Percentiles rank a stretch among this genome's conserved stretches.
These are phyloP conservation scores for Quercus variabilis DNA, from an alignment of 306 rosid species.

Conservation along the genomic window DNA sequence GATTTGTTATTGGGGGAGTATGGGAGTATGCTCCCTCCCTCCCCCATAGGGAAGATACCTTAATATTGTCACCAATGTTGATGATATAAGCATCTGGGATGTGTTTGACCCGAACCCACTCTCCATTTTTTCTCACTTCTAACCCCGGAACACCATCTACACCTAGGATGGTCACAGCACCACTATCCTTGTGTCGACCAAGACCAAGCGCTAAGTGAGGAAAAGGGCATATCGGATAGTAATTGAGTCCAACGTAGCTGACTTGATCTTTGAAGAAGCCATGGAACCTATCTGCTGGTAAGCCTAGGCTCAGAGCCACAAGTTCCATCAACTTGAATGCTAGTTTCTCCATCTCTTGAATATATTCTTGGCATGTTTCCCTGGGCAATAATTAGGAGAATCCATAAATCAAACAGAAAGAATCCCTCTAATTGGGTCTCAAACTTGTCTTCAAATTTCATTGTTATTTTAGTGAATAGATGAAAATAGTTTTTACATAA, in stretches of 20 bases:
- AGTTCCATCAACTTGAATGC: constrained; percentile 30
- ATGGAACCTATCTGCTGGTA: too few relatives aligned
- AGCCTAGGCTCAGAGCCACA: constrained; percentile 20
- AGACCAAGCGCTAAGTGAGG: constrained; percentile 35
- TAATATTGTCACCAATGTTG: constrained; percentile 67
- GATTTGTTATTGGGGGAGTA: too few relatives aligned
- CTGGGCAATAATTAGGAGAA: too few relatives aligned
- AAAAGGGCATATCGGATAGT: constrained; percentile 29
- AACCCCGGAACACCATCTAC: constrained; percentile 28
- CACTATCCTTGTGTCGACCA: constrained; percentile 27
- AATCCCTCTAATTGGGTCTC: too few relatives aligned
- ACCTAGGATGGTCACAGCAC: constrained; percentile 22
- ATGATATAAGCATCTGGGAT: constrained; percentile 55
- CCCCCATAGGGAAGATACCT: constrained; percentile 30
- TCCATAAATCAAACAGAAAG: too few relatives aligned
- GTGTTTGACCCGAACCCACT: constrained; percentile 68
- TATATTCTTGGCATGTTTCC: neutral
- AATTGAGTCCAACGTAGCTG: constrained; percentile 24
- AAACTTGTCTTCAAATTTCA: too few relatives aligned
- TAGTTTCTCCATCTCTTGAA: constrained; percentile 13
- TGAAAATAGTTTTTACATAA: too few relatives aligned
- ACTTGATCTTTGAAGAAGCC: too few relatives aligned
- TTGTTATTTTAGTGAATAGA: too few relatives aligned
- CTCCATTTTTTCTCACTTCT: constrained; percentile 21
- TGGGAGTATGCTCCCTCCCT: too few relatives aligned